phyloP scores from a whole-genome alignment of 257 asterid genomes.

The Jasminum sambac region DNA sequence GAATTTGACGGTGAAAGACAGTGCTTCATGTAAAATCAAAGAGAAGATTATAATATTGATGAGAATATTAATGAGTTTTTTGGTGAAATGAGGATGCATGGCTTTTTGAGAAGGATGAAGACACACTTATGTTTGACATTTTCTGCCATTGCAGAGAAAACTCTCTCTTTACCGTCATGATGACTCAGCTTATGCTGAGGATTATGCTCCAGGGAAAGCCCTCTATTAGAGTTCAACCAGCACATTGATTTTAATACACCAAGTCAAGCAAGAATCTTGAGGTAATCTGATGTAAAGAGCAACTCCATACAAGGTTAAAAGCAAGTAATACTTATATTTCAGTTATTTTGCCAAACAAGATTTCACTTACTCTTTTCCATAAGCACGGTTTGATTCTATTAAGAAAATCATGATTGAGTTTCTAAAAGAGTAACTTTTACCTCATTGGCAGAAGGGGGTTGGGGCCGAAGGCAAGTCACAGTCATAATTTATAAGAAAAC shows the following conservation, averaged over 20 bases:
- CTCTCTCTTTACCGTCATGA: no score
- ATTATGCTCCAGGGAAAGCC: background rate
- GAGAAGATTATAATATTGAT: no score
- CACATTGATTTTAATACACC: background rate
- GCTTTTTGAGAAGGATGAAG: no score
- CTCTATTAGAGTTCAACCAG: background rate
- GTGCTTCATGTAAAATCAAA: no score
- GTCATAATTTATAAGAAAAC: background rate
- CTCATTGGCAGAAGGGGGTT: background rate
- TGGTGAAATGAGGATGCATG: no score
- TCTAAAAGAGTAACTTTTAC: background rate
- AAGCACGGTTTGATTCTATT: background rate
- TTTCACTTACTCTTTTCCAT: background rate
- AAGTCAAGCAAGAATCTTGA: background rate
- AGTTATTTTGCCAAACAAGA: background rate
- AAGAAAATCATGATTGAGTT: background rate
- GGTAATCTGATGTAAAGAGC: background rate
- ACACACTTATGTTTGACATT: no score
- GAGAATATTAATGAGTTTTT: no score
- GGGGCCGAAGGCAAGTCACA: no score
- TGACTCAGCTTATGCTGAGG: background rate
- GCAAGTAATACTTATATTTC: background rate
- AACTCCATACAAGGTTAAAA: background rate
- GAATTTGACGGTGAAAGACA: no score
- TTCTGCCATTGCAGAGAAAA: no score